Base-by-base conservation (phyloP, 1,139 yeast genomes). In the Yamadazyma oceani region DNA sequence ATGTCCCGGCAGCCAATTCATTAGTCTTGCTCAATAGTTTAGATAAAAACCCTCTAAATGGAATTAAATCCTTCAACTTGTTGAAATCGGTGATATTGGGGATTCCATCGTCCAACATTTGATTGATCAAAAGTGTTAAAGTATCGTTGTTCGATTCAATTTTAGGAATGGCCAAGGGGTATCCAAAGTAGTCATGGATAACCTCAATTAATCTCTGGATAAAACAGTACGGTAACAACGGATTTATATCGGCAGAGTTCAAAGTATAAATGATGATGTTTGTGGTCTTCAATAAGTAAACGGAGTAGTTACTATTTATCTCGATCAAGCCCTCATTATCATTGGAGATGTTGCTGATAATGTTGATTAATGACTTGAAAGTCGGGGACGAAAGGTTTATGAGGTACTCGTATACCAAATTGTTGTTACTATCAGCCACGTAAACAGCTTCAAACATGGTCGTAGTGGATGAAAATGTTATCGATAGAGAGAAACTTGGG, bases 1-100 rank as follows among this genome's bases (percentile, higher is more conserved):
- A 19, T 19, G 21, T 48, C 10, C 52, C 55, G 16, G 58, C 60
- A 13, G 57, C 46, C 32, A 64, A 47, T 19, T 59, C 64, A 33
- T 57, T 60, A 12, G 71, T 59, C 12, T 66, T 58, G 37, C 62
- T 59, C 38, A 70, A 51, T 15, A 71, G 50, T 45, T 66, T 64
- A 30, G 69, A 60, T 28, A 71, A 53, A 19, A 71, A 58, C 36
- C 69, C 65, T 43, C 66, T 67, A 48, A 71, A 70, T n/a, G 95
- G 95, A 1, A 89, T 80, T 14, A 82, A 60, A 39, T 85, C 94
- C 38, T 80, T 69, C 30, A 90, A 60, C 36, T 79, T 74, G 55
- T 88, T 89, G 36, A 80, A 67, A 48, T 88, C 96, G 0, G 90
- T 82, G 35, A 76, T 68, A 46, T 76, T 75, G 0, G 96, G 95